Evolutionary conservation across 352 stramenopile genomes (phyloP), one percentile per base, ranked within the genome.

Genomic region (Thalassiosira livingstoniorum): DNA sequence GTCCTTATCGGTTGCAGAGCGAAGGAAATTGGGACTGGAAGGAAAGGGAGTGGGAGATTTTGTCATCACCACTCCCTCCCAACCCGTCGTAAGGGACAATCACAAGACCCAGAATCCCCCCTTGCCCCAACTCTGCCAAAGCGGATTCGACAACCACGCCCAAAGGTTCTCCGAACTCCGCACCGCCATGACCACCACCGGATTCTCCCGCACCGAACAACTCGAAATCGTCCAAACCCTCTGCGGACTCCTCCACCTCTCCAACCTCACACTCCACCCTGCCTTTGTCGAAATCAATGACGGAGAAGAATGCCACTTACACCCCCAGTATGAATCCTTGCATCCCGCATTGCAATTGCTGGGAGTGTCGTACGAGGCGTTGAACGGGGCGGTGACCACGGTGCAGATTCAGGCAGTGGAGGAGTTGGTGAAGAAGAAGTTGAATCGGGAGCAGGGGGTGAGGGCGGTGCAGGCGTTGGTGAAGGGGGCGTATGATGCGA

Each of bases 341-440:
- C 39, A 86, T 68, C 89, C 96, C 27, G 96, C 98, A 25, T 92
- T 97, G 15, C 79, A 91, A 27, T 96, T 96, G 51, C 78, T 98
- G 21, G 94, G 96, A 47, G 91, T 98, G 1, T 94, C 97, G 70
- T 91, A 94, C 51, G 82, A 90, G 0, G 93, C 94, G 0, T 89
- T 99, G 0, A 95, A 98, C 55, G 82, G 95, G 62, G 95, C 96
- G 3, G 88, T 99, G 13, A 98, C 95, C 82, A 95, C 93, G 55
- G 94, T 95, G 78, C 94, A 96, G 64, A 98, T 99, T 79, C 92
- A 97, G 80, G 97, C 97, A 4, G 91, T 96, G 62, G 94, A 97
- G 47, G 96, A 98, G 78, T 93, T 91, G 34, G 83, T 96, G 4
- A 90, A 94, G 73, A 93, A 96, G 60, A 93, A 92, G 68, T 94